phyloP scores from a whole-genome alignment of 306 rosid species.

The Prunus fruticosa region DNA sequence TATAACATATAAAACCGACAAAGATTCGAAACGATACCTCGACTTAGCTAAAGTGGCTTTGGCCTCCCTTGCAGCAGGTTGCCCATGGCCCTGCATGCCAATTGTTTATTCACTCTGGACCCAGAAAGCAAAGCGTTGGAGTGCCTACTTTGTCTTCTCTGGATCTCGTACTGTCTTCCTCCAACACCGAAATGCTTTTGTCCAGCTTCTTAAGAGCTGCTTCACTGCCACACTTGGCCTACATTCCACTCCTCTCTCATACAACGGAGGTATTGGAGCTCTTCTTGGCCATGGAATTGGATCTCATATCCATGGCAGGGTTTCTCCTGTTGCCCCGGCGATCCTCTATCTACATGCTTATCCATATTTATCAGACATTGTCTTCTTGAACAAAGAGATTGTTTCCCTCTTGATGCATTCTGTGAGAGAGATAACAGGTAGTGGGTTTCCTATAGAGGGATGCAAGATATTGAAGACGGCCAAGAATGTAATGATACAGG shows the following conservation, averaged over 20 bases:
- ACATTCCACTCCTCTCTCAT: constrained; percentile 52
- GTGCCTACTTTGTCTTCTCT: constrained; percentile 74
- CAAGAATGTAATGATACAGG: constrained; percentile 50
- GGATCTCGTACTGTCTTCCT: constrained; percentile 91
- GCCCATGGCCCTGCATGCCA: constrained; percentile 99
- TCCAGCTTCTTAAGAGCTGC: constrained; percentile 87
- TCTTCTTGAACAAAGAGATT: constrained; percentile 69
- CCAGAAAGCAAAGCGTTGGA: constrained; percentile 93
- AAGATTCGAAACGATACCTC: constrained; percentile 69
- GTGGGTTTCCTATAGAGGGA: constrained; percentile 42
- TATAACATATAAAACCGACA: constrained; percentile 83
- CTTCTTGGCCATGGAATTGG: constrained; percentile 89
- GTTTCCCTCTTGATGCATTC: constrained; percentile 74
- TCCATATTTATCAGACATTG: constrained; percentile 56
- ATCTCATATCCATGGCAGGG: constrained; percentile 58
- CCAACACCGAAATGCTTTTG: constrained; percentile 65
- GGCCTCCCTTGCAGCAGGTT: constrained; percentile 84
- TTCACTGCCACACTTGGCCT: constrained; percentile 81
- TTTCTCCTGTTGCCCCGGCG: constrained; percentile 89
- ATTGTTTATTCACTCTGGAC: constrained; percentile 97
- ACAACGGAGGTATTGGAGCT: constrained; percentile 77
- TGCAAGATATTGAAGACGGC: constrained; percentile 44
- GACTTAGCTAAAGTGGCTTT: constrained; percentile 74
- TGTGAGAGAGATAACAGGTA: constrained; percentile 62
- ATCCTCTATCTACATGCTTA: constrained; percentile 74